phyloP scores from a whole-genome alignment of 352 stramenopile species.

The Phytophthora sp. region DNA sequence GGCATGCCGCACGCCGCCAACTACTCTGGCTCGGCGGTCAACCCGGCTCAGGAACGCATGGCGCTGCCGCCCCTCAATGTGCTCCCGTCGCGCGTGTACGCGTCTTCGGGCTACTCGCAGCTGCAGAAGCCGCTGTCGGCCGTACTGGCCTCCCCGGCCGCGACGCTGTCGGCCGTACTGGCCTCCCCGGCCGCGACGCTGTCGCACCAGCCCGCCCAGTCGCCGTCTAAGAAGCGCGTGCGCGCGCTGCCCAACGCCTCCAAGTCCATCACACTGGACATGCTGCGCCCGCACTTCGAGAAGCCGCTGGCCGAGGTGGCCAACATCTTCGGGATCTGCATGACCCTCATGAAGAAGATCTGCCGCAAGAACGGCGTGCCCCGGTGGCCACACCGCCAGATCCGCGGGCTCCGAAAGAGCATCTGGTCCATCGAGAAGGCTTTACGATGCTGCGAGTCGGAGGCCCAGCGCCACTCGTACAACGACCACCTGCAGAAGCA shows the following conservation, averaged over 20 bases:
- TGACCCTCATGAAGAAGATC: conserved; percentile 89
- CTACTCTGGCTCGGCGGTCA: conserved; percentile 9
- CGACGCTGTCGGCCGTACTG: conserved; percentile 8
- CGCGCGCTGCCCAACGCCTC: conserved; percentile 76
- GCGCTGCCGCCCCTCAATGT: conserved; percentile 59
- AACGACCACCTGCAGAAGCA: conserved; percentile 78
- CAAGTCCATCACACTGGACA: conserved; percentile 77
- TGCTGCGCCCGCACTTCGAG: conserved; percentile 79
- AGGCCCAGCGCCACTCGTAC: conserved; percentile 70
- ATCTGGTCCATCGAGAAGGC: conserved; percentile 85
- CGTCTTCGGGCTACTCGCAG: conserved; percentile 9
- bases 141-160: conserved; percentile 37
- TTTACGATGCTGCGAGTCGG: conserved; percentile 67
- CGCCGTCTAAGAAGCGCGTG: conserved; percentile 70
- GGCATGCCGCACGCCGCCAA: conserved; percentile 22
- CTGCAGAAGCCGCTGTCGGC: conserved; percentile 17
- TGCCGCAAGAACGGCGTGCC: conserved; percentile 80
- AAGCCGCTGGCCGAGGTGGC: conserved; percentile 77
- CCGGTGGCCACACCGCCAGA: conserved; percentile 78
- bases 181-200: conserved; percentile 39
- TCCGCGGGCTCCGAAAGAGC: conserved; percentile 75
- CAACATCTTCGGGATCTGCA: conserved; percentile 80
- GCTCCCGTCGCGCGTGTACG: conserved; percentile 27
- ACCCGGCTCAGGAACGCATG: conserved; percentile 55
- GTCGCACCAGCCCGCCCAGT: conserved; percentile 25